A percentile compares a stretch with the other conserved stretches of the same genome.
Conservation (phyloP, 2,329 filamentous ascomycete species). For the Paramyrothecium sp. region DNA sequence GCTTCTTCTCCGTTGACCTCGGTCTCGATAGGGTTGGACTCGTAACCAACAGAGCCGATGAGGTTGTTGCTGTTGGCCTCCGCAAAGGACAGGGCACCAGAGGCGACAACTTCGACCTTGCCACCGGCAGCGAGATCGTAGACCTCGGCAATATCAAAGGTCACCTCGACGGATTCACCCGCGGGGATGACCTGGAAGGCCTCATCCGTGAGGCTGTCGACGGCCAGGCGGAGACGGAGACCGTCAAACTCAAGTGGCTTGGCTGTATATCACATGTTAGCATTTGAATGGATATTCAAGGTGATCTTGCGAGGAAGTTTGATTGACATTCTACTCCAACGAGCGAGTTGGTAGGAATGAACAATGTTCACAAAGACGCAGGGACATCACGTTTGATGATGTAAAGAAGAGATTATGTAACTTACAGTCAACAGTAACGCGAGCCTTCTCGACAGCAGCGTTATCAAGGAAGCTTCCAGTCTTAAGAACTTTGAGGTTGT, state of each 20-base stretch:
- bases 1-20: constrained; percentile 56
- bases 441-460: constrained; percentile 51
- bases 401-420: constrained; percentile 4
- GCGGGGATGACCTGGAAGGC: constrained; percentile 49
- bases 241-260: constrained; percentile 49
- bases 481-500: constrained; percentile 50
- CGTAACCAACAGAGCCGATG: constrained; percentile 52
- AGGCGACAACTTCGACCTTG: constrained; percentile 53
- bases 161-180: constrained; percentile 48
- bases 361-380: too few relatives aligned
- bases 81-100: constrained; percentile 56
- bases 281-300: too few relatives aligned
- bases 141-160: constrained; percentile 54
- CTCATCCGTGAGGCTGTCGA: constrained; percentile 39
- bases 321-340: too few relatives aligned
- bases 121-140: constrained; percentile 53
- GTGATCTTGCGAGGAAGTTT: background rate
- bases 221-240: constrained; percentile 48
- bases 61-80: constrained; percentile 50
- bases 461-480: constrained; percentile 52
- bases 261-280: constrained; percentile 19
- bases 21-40: constrained; percentile 57
- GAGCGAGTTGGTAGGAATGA: too few relatives aligned
- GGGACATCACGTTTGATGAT: too few relatives aligned
- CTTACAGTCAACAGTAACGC: constrained; percentile 46